Conservation (phyloP, 2,329 filamentous ascomycete genomes). For the Aspergillus sp. region DNA sequence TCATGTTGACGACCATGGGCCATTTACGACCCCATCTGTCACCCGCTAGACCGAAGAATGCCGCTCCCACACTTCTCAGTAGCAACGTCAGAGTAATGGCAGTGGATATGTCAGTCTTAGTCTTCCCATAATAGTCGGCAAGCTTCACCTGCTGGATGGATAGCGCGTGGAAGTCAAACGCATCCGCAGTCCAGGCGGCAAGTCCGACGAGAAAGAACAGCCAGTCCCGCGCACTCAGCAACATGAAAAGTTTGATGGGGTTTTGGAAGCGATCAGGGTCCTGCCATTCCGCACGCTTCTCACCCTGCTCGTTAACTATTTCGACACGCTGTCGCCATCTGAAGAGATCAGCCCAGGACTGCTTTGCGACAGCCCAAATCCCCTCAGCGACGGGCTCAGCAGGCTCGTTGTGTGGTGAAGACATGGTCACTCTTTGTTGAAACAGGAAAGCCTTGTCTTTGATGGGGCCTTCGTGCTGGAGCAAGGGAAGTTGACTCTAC, state of each 20-base stretch:
- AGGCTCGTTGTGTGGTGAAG: conserved; percentile 40
- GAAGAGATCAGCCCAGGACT: conserved; percentile 65
- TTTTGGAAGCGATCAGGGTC: conserved; percentile 65
- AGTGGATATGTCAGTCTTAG: conserved; percentile 71
- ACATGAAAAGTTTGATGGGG: conserved; percentile 66
- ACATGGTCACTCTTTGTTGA: conserved; percentile 3
- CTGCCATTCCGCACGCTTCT: conserved; percentile 68
- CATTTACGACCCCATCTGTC: conserved; percentile 77
- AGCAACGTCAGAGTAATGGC: conserved; percentile 63
- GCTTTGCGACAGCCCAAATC: conserved; percentile 63
- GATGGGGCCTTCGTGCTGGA: background rate
- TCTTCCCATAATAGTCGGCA: conserved; percentile 56
- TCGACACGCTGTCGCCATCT: conserved; percentile 73
- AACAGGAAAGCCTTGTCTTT: background rate
- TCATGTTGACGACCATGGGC: conserved; percentile 80
- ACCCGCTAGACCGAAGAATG: conserved; percentile 72
- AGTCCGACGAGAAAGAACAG: conserved; percentile 74
- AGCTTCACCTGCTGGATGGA: conserved; percentile 76
- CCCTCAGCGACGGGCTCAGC: conserved; percentile 70
- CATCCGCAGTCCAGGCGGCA: conserved; percentile 75
- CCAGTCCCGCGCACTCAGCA: conserved; percentile 68
- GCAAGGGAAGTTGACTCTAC: background rate
- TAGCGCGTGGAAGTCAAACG: conserved; percentile 80
- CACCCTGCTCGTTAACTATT: conserved; percentile 54
- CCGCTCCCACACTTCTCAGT: conserved; percentile 72